phyloP scores from a whole-genome alignment of 2,329 filamentous ascomycete species.

The Dactylellina haptotyla region DNA sequence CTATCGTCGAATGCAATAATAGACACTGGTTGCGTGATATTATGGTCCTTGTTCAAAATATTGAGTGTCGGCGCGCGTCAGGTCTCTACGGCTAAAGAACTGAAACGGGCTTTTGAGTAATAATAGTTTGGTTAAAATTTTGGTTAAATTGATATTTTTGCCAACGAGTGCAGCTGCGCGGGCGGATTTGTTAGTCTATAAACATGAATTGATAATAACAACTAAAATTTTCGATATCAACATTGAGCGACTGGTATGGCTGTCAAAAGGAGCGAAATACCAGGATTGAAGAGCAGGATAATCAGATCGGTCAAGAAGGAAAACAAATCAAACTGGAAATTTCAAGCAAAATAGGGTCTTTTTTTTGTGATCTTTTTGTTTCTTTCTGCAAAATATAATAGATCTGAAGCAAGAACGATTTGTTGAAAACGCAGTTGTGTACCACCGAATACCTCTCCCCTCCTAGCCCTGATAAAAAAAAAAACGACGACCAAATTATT shows the following conservation, averaged over 20 bases:
- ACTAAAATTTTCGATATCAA: slow-evolving; percentile 34
- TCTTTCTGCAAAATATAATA: slow-evolving; percentile 14
- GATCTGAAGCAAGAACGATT: slow-evolving; percentile 11
- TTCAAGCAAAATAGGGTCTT: slow-evolving; percentile 20
- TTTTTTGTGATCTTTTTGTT: slow-evolving; percentile 38
- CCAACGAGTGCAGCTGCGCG: slow-evolving; percentile 17
- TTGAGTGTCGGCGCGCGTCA: too few species aligned
- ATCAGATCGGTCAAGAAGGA: slow-evolving; percentile 14
- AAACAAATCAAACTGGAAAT: slow-evolving; percentile 12
- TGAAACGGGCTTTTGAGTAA: not conserved
- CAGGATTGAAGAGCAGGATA: slow-evolving; percentile 13
- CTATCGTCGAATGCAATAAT: too few species aligned
- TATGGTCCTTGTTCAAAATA: not conserved
- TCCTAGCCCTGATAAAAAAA: slow-evolving; percentile 20
- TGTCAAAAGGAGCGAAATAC: slow-evolving; percentile 35
- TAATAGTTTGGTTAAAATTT: not conserved
- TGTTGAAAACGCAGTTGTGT: slow-evolving; percentile 41
- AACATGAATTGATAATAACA: slow-evolving; percentile 39
- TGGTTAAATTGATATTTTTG: slow-evolving; percentile 7
- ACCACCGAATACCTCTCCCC: slow-evolving; percentile 54
- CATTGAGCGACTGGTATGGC: slow-evolving; percentile 3
- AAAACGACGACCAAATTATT: slow-evolving; percentile 49
- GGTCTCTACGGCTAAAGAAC: not conserved
- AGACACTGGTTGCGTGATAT: slow-evolving; percentile 31
- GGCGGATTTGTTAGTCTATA: slow-evolving; percentile 46